Evolutionary conservation across 1,139 yeast species (phyloP).

Genomic region (Blastobotrys apis): DNA sequence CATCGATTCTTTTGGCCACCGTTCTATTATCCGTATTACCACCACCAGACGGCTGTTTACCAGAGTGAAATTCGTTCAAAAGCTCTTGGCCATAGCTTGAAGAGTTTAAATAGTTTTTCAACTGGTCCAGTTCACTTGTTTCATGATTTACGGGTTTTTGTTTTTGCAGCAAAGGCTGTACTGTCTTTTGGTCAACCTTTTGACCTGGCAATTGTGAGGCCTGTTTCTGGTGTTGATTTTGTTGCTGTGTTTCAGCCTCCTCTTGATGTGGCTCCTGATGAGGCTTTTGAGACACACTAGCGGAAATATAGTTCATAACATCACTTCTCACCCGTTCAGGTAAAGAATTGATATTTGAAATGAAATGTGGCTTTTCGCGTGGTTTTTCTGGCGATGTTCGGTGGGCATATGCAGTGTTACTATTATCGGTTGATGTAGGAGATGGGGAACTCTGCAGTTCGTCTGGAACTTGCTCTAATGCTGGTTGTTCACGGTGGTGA

Average conservation of each 20-base stretch:
- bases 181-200: background rate
- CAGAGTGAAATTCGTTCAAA: conserved; percentile 2
- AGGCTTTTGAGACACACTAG: background rate
- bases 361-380: conserved; percentile 5
- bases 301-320: conserved; percentile 4
- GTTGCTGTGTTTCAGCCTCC: background rate
- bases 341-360: conserved; percentile 6
- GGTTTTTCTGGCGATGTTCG: too few relatives aligned
- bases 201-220: too few relatives aligned
- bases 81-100: conserved; percentile 5
- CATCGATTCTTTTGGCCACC: conserved; percentile 6
- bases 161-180: background rate
- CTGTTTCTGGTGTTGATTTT: too few relatives aligned
- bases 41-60: too few relatives aligned
- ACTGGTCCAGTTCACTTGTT: conserved; percentile 4
- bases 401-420: too few relatives aligned
- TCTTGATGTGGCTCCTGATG: background rate
- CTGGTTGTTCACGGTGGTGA: background rate
- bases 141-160: background rate
- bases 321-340: conserved; percentile 9
- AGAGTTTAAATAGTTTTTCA: conserved; percentile 5
- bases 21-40: background rate
- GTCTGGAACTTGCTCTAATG: too few relatives aligned
- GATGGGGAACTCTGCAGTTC: too few relatives aligned
- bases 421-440: too few relatives aligned